These are phyloP conservation scores for Neurospora tetraspora DNA, from an alignment of 495 filamentous ascomycete genomes.

Conservation along the genomic window DNA sequence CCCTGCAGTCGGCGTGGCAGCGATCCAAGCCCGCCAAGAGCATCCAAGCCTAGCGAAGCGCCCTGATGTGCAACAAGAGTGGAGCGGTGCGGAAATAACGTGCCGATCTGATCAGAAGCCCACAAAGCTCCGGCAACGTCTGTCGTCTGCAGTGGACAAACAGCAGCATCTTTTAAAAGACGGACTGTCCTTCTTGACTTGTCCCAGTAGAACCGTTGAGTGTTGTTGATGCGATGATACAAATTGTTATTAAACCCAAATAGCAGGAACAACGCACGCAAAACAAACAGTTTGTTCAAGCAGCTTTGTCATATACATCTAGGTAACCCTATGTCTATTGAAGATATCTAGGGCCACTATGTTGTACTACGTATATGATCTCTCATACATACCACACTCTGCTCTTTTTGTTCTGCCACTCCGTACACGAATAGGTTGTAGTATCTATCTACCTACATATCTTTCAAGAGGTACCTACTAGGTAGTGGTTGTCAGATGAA, in stretches of 20 bases:
- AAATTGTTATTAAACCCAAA: not conserved
- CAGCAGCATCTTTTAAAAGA: not conserved
- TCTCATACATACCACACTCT: not conserved
- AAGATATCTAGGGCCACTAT: not conserved
- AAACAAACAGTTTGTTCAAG: not conserved
- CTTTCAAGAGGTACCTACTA: not conserved
- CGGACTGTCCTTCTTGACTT: not conserved
- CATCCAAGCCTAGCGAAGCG: not conserved
- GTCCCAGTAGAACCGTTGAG: too few species aligned
- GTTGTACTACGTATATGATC: not conserved
- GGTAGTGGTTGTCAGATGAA: not conserved
- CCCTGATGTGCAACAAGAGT: not conserved
- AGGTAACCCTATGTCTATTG: not conserved
- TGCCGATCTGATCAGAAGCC: not conserved
- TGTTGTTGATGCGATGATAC: not conserved
- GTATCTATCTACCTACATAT: not conserved
- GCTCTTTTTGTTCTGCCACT: too few species aligned
- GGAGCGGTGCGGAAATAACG: not conserved
- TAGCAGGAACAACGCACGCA: not conserved
- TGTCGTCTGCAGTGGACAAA: not conserved
- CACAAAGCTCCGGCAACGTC: not conserved
- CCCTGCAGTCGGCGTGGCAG: not conserved
- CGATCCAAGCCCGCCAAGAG: not conserved
- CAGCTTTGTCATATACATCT: not conserved
- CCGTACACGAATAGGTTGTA: not conserved